Evolutionary conservation across 2,329 filamentous ascomycete genomes (phyloP), one percentile per base, ranked within the genome.

Genomic region (Cercospora nicotianae): DNA sequence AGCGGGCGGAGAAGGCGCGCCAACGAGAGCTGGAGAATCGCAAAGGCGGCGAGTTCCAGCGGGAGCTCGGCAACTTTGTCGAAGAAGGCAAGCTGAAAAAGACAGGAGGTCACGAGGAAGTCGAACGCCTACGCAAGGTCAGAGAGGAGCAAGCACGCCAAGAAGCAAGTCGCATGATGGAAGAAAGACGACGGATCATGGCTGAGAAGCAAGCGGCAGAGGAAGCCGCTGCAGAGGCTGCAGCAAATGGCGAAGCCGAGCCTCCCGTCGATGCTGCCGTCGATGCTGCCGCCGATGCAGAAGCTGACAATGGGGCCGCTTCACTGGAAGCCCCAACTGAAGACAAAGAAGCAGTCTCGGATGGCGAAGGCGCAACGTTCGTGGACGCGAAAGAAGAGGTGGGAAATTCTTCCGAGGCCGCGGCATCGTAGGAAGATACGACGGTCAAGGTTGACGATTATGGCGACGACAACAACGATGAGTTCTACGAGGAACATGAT

Each of bases 1-100:
- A 98, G 79, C 89, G 95, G n/a, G 95, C 95, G 0, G 95, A 98
- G 81, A 95, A 94, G 81, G 86, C 93, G 7, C 87, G 95, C 23
- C 91, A 95, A 79, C 93, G 92, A 77, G 95, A 99, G 77, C 86
- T 99, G 0, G 91, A 92, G 77, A 90, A 84, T 70, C 87, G 95
- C 2, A 85, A 84, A 18, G 86, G 86, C 28, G 91, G 90, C 39
- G 91, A 92, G 31, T 90, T 99, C 76, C 92, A 91, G 78, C 91
- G 91, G 74, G 95, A 99, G 79, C 86, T 99, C 8, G 87, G 88
- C 16, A 86, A 81, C 33, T 99, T 98, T 77, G 94, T 98, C 1
- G 87, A 91, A 71, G 92, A 97, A 75, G 93, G 93, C 67, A 95
- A 91, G 80, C 83, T 99, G 72, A 98, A 97, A 86, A 98, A 98